Conservation (phyloP, 176 grass and related monocot genomes). For the Oryza brachyantha region DNA sequence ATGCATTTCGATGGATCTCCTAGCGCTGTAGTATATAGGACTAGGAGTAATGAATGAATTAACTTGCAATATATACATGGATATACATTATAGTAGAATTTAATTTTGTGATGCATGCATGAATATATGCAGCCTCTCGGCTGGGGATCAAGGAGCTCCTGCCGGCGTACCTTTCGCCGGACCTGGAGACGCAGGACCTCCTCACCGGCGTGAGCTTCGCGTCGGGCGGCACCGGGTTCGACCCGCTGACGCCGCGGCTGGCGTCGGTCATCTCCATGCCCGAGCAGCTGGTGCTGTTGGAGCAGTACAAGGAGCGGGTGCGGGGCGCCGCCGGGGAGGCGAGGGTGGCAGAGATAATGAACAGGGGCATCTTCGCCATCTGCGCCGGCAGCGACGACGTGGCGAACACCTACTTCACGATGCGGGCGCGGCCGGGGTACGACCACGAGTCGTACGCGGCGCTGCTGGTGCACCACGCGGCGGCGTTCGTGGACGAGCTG, state of each 20-base stretch:
- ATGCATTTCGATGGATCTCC: too few relatives aligned
- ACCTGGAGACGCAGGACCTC: conserved; percentile 45
- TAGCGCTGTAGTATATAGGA: too few relatives aligned
- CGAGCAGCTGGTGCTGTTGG: conserved; percentile 54
- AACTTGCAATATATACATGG: too few relatives aligned
- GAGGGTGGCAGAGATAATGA: conserved; percentile 17
- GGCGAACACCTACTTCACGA: conserved; percentile 70
- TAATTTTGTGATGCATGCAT: too few relatives aligned
- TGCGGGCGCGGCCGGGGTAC: conserved; percentile 37
- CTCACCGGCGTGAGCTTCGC: conserved; percentile 80
- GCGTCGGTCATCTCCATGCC: conserved; percentile 56
- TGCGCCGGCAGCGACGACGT: conserved; percentile 81
- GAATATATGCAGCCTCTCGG: conserved; percentile 29
- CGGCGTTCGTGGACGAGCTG: conserved; percentile 53
- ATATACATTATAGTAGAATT: too few relatives aligned
- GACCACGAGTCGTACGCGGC: conserved; percentile 49
- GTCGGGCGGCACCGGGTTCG: conserved; percentile 67
- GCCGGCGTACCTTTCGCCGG: conserved; percentile 49
- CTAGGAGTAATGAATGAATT: too few relatives aligned
- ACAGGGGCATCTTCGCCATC: conserved; percentile 40
- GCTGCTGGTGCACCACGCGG: conserved; percentile 40
- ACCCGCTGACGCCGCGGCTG: conserved; percentile 52
- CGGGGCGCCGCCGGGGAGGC: conserved; percentile 32
- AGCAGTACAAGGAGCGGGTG: conserved; percentile 57
- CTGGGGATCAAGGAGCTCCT: conserved; percentile 70